Base-by-base conservation (phyloP, 306 rosid species). In the Notholithocarpus densiflorus region DNA sequence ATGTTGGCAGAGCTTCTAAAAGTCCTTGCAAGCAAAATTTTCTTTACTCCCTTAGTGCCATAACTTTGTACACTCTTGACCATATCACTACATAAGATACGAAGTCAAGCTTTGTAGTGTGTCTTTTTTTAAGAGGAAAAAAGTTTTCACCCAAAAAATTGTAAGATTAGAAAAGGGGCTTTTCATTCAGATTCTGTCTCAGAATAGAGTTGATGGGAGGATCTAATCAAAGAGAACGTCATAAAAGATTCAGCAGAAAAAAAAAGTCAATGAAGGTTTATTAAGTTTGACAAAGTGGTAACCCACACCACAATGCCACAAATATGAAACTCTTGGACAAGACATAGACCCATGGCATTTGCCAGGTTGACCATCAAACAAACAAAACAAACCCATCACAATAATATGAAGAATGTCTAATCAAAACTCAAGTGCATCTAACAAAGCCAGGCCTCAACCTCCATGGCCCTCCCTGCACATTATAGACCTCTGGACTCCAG, bases 181-280 rank as follows among this genome's bases (percentile, higher is more conserved):
- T 90, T 85, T 84, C 85, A 71, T 80, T 80, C 66, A 86, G 94
- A 90, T 90, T 86, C 92, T 82, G 85, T 90, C 80, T 60, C 83
- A 79, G 79, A 72, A 71, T 73, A 79, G 89, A 81, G 74, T 2
- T 86, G 88, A 76, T 34, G 83, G 84, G 87, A 85, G 91, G 86
- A 89, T 92, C 92, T 82, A 89, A 84, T 87, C 89, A 82, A 86
- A 81, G 87, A 66, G 51, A 80, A 88, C 90, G 91, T 88, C 89
- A 82, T 85, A 60, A 62, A 84, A 72, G 87, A 87, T 74, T 81
- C 82, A 81, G 13, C 48, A 77, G 54, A 69, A 31, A 54, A 89
- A 89, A 89, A 89, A 48, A 88, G 96, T 92, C 96, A 89, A 94
- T 54, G 77, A 70, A 76, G 83, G 74, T 81, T 88, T 69, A 88